Evolutionary conservation across 2,329 filamentous ascomycete species (phyloP).

Genomic region (Pestalotiopsis sp.): DNA sequence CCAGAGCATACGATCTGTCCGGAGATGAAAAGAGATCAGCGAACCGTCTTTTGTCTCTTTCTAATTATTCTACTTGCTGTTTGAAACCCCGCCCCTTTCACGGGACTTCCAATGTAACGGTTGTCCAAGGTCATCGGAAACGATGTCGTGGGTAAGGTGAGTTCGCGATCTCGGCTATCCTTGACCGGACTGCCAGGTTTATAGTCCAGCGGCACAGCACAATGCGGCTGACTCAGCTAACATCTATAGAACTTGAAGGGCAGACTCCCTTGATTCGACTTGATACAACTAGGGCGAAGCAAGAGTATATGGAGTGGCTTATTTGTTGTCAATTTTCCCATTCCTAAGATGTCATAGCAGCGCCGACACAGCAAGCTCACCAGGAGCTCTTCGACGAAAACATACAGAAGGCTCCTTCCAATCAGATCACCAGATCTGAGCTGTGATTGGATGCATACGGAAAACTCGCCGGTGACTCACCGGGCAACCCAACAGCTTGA

Average conservation of each 20-base stretch:
- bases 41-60: background rate
- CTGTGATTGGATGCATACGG: no score
- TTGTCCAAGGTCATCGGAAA: background rate
- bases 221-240: background rate
- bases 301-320: background rate
- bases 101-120: background rate
- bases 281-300: background rate
- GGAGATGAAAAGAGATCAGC: background rate
- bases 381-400: no score
- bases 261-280: background rate
- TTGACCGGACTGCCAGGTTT: background rate
- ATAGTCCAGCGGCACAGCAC: background rate
- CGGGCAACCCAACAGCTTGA: no score
- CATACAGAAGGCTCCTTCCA: no score
- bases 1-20: background rate
- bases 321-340: no score
- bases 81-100: background rate
- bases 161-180: background rate
- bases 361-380: no score
- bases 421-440: no score
- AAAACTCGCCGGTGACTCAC: no score
- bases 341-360: no score
- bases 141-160: background rate
- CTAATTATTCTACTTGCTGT: background rate
- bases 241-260: background rate